phyloP scores from a whole-genome alignment of 1,284 basidiomycete species.

The Coniophora puteana region DNA sequence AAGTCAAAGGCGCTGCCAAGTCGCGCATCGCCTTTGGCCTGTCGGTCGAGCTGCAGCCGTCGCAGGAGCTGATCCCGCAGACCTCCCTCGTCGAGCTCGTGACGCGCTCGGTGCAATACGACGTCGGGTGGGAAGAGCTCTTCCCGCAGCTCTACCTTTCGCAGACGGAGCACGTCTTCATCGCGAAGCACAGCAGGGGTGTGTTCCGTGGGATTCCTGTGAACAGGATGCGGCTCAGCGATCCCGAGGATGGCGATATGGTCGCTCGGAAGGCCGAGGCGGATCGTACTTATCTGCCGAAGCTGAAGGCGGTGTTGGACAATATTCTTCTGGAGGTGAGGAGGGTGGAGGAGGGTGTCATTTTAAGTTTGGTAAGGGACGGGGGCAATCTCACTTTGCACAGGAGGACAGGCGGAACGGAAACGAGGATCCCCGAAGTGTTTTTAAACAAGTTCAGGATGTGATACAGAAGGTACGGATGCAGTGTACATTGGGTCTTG shows the following conservation, averaged over 20 bases:
- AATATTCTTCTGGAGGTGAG: conserved; percentile 21
- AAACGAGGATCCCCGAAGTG: no score
- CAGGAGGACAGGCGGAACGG: conserved; percentile 18
- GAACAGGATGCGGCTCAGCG: conserved; percentile 24
- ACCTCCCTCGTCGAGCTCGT: conserved; percentile 35
- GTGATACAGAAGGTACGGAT: no score
- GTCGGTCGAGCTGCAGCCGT: conserved; percentile 11
- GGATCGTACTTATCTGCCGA: conserved; percentile 17
- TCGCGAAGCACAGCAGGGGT: conserved; percentile 32
- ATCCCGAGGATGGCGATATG: conserved; percentile 19
- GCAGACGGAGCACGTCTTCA: conserved; percentile 32
- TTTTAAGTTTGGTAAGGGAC: conserved; percentile 23
- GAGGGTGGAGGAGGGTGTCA: conserved; percentile 19
- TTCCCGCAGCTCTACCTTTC: conserved; percentile 41
- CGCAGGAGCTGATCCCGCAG: conserved; percentile 28
- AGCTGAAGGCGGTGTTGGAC: conserved; percentile 24
- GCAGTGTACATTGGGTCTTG: no score
- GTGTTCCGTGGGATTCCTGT: conserved; percentile 27
- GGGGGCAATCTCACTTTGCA: conserved; percentile 20
- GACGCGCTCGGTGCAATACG: conserved; percentile 26
- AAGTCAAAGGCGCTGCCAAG: no score
- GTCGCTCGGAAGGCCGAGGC: conserved; percentile 17
- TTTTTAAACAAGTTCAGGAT: no score
- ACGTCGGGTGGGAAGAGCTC: conserved; percentile 32
- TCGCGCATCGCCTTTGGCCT: conserved; percentile 12